Evolutionary conservation across 306 rosid species (phyloP).

Genomic region (Vachellia pachyceras): DNA sequence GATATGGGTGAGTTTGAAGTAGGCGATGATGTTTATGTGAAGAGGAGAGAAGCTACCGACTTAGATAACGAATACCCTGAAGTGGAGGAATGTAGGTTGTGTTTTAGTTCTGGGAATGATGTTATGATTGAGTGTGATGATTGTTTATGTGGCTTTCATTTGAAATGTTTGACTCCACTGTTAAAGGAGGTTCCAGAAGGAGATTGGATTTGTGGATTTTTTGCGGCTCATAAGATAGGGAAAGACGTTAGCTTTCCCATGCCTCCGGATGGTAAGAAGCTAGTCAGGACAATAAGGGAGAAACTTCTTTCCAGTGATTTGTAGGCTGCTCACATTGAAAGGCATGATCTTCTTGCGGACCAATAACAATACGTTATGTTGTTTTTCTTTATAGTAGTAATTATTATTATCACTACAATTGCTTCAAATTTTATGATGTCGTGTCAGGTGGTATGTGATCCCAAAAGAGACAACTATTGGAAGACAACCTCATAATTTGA

Average conservation of each 20-base stretch:
- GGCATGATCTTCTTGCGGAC: slow-evolving; percentile 30
- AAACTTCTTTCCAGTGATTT: slow-evolving; percentile 81
- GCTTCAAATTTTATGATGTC: slow-evolving; percentile 43
- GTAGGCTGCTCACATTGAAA: slow-evolving; percentile 84
- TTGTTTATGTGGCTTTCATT: slow-evolving; percentile 87
- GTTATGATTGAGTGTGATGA: slow-evolving; percentile 92
- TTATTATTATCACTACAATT: not conserved
- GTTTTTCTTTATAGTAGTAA: not conserved
- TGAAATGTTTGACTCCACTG: slow-evolving; percentile 86
- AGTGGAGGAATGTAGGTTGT: slow-evolving; percentile 77
- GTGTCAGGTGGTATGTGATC: slow-evolving; percentile 78
- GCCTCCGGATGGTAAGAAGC: slow-evolving; percentile 74
- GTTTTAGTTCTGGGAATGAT: slow-evolving; percentile 61
- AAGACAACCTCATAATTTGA: slow-evolving; percentile 86
- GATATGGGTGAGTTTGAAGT: slow-evolving; percentile 88
- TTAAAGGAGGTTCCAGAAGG: slow-evolving; percentile 84
- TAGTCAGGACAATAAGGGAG: slow-evolving; percentile 75
- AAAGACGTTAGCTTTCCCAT: slow-evolving; percentile 53
- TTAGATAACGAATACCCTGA: slow-evolving; percentile 75
- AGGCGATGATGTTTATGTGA: slow-evolving; percentile 77
- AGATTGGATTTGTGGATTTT: slow-evolving; percentile 81
- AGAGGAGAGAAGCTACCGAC: slow-evolving; percentile 71
- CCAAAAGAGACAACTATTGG: slow-evolving; percentile 93
- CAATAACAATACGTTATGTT: not conserved
- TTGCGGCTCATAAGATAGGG: slow-evolving; percentile 75